Base-by-base conservation (phyloP, 208 protist species). In the Trypanosoma rangeli region DNA sequence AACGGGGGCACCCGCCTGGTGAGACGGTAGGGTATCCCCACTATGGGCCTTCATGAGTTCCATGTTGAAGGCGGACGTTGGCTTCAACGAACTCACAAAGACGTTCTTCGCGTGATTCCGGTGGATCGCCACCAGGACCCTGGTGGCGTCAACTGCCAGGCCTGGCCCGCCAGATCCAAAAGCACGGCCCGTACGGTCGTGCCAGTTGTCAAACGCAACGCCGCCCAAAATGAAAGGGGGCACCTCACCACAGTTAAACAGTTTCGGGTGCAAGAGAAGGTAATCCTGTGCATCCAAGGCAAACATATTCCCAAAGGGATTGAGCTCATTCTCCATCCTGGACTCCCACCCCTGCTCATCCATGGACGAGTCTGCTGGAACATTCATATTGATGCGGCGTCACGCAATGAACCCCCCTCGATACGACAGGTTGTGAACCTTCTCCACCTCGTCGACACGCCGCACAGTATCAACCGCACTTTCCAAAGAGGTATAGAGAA, bases 191-290 rank as follows among this genome's bases (percentile, higher is more conserved):
- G 35, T 18, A 28, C 26, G 18, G 65, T 70, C 12, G 76, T n/a
- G 9, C 72, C 72, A 77, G 68, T 77, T 77, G 56, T 77, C 72
- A 53, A 77, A 77, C 50, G 31, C 72, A 48, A 77, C 31, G 28
- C 72, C 72, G 3, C 72, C 72, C 5, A 77, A 16, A 22, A 77
- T 29, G 24, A 77, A 77, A 28, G 56, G 55, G 18, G 72, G 72
- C 18, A 76, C 9, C 26, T 48, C 65, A 20, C 13, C 16, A 68
- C 67, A 74, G 26, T 77, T 61, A 29, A 49, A 77, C 9, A 77
- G 64, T 4, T 39, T 59, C 15, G 55, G 48, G 54, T 35, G 49
- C 55, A 77, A 50, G 48, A 59, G 42, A 57, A 77, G 76, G 72
- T 77, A 77, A 68, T 77, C 72, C 53, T 77, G 68, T 13, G 68